phyloP scores from a whole-genome alignment of 176 grass and related monocot species.

The Pontederia paniculata region DNA sequence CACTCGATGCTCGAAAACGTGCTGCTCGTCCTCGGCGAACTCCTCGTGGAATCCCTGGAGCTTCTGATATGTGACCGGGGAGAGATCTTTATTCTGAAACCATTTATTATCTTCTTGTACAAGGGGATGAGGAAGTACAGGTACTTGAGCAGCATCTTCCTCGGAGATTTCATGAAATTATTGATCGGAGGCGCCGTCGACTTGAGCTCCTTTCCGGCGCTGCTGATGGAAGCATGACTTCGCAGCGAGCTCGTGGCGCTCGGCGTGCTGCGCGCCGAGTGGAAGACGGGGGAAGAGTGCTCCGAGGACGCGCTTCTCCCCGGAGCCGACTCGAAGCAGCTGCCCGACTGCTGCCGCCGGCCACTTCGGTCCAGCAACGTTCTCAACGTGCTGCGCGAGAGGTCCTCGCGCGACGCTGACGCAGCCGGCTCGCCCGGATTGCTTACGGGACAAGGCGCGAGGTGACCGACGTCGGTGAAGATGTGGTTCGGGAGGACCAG shows the following conservation, averaged over 20 bases:
- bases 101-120: conserved; percentile 51
- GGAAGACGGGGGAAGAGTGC: conserved; percentile 51
- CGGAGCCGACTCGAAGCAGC: not conserved
- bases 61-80: not conserved
- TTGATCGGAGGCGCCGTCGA: not conserved
- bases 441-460: conserved; percentile 8
- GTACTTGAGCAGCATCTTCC: conserved; percentile 64
- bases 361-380: too few relatives aligned
- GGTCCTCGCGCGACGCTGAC: not conserved
- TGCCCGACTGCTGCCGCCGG: too few relatives aligned
- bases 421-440: too few relatives aligned
- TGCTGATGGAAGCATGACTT: not conserved
- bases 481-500: conserved; percentile 26
- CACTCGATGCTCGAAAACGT: conserved; percentile 28
- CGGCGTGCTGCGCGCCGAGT: conserved; percentile 71
- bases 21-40: not conserved
- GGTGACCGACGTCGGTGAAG: conserved; percentile 39
- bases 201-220: not conserved
- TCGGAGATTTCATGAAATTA: conserved; percentile 30
- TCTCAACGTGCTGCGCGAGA: too few relatives aligned
- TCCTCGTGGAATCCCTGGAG: conserved; percentile 1
- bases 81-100: conserved; percentile 22
- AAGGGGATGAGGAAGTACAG: conserved; percentile 56
- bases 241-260: not conserved
- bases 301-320: conserved; percentile 3